Conservation (phyloP, 805 yeast genomes). For the Cyberlindnera nakhonratchasimensis region DNA sequence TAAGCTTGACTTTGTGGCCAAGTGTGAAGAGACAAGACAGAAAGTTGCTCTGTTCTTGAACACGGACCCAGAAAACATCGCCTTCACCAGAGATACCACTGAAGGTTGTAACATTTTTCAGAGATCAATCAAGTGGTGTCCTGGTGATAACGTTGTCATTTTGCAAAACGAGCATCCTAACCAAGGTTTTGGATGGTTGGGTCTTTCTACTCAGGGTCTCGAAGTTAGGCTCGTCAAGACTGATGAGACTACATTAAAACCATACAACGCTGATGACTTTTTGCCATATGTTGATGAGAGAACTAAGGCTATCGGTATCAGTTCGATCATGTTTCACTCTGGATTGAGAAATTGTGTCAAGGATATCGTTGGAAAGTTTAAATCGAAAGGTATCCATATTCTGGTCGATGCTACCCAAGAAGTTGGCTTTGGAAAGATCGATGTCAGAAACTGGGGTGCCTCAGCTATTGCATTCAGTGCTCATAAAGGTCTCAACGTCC, state of each 20-base stretch:
- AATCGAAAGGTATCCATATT: neutral
- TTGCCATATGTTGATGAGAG: neutral
- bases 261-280: neutral
- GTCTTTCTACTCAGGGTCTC: neutral
- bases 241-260: neutral
- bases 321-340: neutral
- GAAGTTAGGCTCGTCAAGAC: neutral
- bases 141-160: neutral
- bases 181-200: constrained; percentile 1
- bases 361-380: neutral
- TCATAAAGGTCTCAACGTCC: neutral
- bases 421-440: neutral
- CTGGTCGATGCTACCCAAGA: constrained; percentile 1
- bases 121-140: neutral
- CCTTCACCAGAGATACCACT: constrained; percentile 1
- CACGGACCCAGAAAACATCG: neutral
- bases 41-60: neutral
- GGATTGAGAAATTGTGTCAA: neutral
- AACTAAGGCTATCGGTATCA: neutral
- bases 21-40: neutral
- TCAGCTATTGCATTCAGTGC: neutral
- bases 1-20: neutral
- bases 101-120: neutral
- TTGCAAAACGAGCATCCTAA: neutral
- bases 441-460: neutral